These are phyloP conservation scores for Silene uniflora DNA, from an alignment of 148 eudicot genomes.

Conservation along the genomic window DNA sequence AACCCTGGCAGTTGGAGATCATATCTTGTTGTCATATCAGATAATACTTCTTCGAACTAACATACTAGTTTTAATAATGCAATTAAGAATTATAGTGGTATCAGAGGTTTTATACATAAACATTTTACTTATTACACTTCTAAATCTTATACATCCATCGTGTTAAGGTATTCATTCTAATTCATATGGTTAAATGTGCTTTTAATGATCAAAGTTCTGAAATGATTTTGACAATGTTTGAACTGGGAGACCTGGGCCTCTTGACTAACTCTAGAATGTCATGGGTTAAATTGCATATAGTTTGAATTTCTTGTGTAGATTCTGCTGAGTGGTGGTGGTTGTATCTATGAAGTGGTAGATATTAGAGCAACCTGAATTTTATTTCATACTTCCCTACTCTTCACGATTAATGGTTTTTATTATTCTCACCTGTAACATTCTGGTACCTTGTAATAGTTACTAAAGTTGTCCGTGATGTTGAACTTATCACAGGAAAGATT, in stretches of 20 bases:
- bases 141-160: too few species aligned
- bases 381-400: constrained; percentile 17
- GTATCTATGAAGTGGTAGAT: neutral
- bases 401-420: neutral
- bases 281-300: neutral
- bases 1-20: neutral
- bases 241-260: neutral
- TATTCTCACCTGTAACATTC: neutral
- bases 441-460: neutral
- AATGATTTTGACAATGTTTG: neutral
- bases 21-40: neutral
- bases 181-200: too few species aligned
- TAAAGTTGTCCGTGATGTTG: constrained; percentile 20
- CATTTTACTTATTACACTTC: too few species aligned
- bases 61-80: too few species aligned
- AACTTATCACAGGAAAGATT: constrained; percentile 72
- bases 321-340: neutral
- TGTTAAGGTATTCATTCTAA: too few species aligned
- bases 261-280: neutral
- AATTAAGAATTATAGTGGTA: too few species aligned
- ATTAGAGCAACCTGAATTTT: constrained; percentile 18
- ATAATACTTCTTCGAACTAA: neutral
- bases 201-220: too few species aligned
- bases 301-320: neutral
- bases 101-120: too few species aligned